phyloP scores from a whole-genome alignment of 1,139 yeast species.

The Torulaspora pretoriensis region DNA sequence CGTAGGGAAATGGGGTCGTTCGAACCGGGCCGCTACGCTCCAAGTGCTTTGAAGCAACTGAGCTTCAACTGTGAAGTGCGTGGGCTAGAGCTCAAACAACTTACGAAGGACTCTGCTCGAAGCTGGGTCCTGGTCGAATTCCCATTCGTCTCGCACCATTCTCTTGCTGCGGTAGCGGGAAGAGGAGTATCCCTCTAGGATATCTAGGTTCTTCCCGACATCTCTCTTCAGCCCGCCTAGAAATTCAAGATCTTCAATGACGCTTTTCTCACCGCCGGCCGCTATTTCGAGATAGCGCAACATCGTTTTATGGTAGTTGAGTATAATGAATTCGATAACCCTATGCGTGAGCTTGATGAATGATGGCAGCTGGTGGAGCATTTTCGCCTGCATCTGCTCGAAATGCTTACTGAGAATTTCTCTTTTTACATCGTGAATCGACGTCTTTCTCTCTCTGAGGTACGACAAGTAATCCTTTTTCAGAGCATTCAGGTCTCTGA shows the following conservation, averaged over 20 bases:
- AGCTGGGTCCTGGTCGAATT: constrained; percentile 20
- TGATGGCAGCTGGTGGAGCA: constrained; percentile 35
- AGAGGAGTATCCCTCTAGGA: constrained; percentile 35
- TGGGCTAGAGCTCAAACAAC: constrained; percentile 33
- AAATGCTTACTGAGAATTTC: constrained; percentile 32
- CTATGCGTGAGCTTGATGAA: constrained; percentile 22
- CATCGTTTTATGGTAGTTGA: constrained; percentile 27
- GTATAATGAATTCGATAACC: constrained; percentile 21
- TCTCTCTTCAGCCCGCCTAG: constrained; percentile 16
- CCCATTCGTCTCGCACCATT: constrained; percentile 34
- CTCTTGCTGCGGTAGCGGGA: constrained; percentile 32
- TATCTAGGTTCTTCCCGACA: constrained; percentile 37
- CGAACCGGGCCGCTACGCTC: no score
- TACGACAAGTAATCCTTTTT: constrained; percentile 35
- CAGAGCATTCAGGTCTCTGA: constrained; percentile 34
- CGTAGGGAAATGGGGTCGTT: no score
- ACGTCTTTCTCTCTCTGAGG: constrained; percentile 26
- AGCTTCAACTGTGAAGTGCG: neutral
- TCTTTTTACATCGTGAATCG: constrained; percentile 27
- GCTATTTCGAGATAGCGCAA: constrained; percentile 33
- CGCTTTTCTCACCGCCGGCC: constrained; percentile 30
- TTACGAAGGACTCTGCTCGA: constrained; percentile 35
- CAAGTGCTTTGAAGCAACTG: no score
- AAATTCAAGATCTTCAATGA: constrained; percentile 26
- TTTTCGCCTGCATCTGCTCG: constrained; percentile 30